Evolutionary conservation across 1,284 basidiomycete species (phyloP), one percentile per base, ranked within the genome.

Genomic region (Ceratobasidium sp.): DNA sequence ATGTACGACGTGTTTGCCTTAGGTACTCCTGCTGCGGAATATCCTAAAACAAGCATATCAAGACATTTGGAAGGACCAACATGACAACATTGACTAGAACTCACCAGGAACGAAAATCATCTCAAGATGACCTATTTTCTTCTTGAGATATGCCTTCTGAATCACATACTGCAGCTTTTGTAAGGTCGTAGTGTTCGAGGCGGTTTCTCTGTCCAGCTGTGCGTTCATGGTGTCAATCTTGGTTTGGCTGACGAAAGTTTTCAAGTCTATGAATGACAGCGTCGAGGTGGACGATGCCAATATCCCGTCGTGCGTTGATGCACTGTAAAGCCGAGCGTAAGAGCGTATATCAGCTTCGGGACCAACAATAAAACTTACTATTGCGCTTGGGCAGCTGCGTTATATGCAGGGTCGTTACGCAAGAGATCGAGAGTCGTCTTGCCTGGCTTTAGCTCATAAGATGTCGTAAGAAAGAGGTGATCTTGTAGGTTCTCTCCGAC

Each of bases 401-500:
- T 71, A 47, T 54, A 75, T 5, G 55, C 55, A 0, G 64, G 35
- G 43, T 73, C 54, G 54, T 75, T 75, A 18, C 57, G 46, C 28
- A 75, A 52, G 21, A 73, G 69, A 44, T 75, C 74, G 18, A 73
- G 67, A 9, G 74, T 75, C 23, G 71, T 73, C 7, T 43, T 54
- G 0, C 71, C 74, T 8, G 74, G 74, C 47, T 73, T 73, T n/a
- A 75, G 47, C 35, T 72, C 74, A 54, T 70, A 75, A 21, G 54
- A 59, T 11, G 52, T 67, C 2, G 74, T 52, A 28, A 75, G 43
- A 32, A 73, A 43, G 21, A 49, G 28, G 74, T 83, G 82, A 75
- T 84, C 82, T 74, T 82, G 82, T 16, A 87, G 77, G 76, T 87
- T 84, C 75, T 83, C 80, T 1, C 74, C 74, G 8, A 86, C 85